These are phyloP conservation scores for Daedaleopsis nitida DNA, from an alignment of 768 basidiomycete species.

Conservation along the genomic window DNA sequence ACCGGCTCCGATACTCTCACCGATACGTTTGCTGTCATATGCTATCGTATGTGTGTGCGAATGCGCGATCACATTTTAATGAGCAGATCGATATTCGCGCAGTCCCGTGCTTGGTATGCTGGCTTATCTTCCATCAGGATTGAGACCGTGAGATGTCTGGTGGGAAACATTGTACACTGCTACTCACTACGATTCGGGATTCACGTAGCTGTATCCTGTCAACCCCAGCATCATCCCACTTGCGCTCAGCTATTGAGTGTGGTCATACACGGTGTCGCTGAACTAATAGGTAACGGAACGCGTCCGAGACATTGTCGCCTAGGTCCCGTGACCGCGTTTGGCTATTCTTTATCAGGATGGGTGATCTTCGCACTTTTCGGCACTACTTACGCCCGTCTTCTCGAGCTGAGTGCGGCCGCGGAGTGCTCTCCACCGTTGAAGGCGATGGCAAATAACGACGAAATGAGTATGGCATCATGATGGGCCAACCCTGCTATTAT, in stretches of 20 bases:
- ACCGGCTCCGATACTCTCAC: neutral
- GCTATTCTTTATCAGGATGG: neutral
- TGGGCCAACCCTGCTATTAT: neutral
- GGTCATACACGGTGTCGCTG: neutral
- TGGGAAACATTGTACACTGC: neutral
- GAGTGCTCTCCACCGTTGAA: neutral
- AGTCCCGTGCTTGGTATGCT: neutral
- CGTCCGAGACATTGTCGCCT: neutral
- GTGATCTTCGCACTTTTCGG: conserved; percentile 9
- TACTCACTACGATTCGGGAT: too few relatives aligned
- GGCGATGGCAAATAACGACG: neutral
- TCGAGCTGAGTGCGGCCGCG: too few relatives aligned
- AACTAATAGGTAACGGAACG: too few relatives aligned
- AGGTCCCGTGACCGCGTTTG: conserved; percentile 10
- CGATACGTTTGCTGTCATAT: conserved; percentile 1
- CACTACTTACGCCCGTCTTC: too few relatives aligned
- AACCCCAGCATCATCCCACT: too few relatives aligned
- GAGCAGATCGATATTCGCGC: neutral
- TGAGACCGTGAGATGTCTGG: too few relatives aligned
- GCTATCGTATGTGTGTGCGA: neutral
- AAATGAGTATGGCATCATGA: neutral
- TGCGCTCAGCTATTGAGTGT: neutral
- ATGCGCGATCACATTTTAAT: conserved; percentile 11
- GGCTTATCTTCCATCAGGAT: too few relatives aligned
- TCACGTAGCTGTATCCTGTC: too few relatives aligned